These are phyloP conservation scores for Podila clonocystis DNA, from an alignment of 192 early-diverging fungal genomes.

Conservation along the genomic window DNA sequence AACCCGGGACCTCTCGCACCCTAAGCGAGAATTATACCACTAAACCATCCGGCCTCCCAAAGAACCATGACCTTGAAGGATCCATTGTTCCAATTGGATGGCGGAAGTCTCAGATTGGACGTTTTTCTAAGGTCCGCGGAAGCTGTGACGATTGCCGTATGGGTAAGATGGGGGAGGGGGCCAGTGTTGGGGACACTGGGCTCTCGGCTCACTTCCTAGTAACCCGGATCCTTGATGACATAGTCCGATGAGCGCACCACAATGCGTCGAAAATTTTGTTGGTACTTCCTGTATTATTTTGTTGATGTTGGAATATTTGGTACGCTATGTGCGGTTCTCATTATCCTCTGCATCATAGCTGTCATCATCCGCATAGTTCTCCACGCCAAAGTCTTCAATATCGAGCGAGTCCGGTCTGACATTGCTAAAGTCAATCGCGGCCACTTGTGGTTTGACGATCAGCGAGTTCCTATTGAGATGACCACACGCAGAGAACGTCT, in stretches of 20 bases:
- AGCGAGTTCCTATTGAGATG: constrained; percentile 27
- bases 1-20: constrained; percentile 2
- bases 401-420: constrained; percentile 31
- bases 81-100: neutral
- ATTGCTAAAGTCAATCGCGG: constrained; percentile 37
- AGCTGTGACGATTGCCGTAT: too few relatives aligned
- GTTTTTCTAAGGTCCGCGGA: neutral
- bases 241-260: too few relatives aligned
- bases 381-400: constrained; percentile 30
- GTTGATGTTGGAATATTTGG: too few relatives aligned
- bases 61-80: neutral
- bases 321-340: neutral
- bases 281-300: too few relatives aligned
- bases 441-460: constrained; percentile 41
- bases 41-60: constrained; percentile 1
- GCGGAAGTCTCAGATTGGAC: neutral
- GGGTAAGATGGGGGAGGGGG: too few relatives aligned
- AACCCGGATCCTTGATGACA: too few relatives aligned
- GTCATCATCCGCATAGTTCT: constrained; percentile 26
- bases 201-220: too few relatives aligned
- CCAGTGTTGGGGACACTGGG: too few relatives aligned
- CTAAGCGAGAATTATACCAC: constrained; percentile 7
- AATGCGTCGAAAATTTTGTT: too few relatives aligned
- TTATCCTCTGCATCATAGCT: constrained; percentile 23
- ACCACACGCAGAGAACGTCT: neutral